Conservation (phyloP, 2,329 filamentous ascomycete species). For the Claviceps sp. region DNA sequence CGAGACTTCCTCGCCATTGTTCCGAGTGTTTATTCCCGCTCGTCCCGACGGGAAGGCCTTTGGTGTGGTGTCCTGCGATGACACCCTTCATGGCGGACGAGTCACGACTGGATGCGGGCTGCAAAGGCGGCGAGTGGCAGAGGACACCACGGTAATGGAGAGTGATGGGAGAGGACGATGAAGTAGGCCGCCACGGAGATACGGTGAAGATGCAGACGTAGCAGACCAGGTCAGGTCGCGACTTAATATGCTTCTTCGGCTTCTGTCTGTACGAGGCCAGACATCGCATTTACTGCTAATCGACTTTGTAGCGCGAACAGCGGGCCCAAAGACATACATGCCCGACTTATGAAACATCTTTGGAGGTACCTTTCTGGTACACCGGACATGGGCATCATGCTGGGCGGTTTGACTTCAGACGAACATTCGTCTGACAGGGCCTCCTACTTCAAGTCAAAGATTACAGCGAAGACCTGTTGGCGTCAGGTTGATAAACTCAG, state of each 20-base stretch:
- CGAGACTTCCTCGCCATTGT: slow-evolving; percentile 25
- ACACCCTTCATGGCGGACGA: slow-evolving; percentile 14
- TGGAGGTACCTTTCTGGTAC: too few species aligned
- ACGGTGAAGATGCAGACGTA: background rate
- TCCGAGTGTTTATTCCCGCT: slow-evolving; percentile 26
- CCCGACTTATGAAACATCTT: too few species aligned
- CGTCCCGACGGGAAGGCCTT: slow-evolving; percentile 14
- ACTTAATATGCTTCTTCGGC: background rate
- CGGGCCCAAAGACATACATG: too few species aligned
- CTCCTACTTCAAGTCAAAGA: too few species aligned
- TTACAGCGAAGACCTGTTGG: too few species aligned
- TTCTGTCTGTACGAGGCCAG: background rate
- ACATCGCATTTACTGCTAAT: too few species aligned
- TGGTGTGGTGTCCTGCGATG: slow-evolving; percentile 21
- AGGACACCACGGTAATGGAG: background rate
- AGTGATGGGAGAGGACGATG: background rate
- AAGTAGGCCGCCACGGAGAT: background rate
- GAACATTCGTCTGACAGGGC: too few species aligned
- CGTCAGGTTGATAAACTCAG: too few species aligned
- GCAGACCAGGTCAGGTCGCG: background rate
- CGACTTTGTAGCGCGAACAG: too few species aligned
- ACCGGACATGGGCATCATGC: too few species aligned
- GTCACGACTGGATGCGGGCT: too few species aligned
- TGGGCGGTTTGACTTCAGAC: too few species aligned
- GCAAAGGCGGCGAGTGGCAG: background rate